Percentiles rank a stretch among this genome's conserved stretches.
Conservation (phyloP, 2,329 filamentous ascomycete genomes). For the Fusarium denticulatum region DNA sequence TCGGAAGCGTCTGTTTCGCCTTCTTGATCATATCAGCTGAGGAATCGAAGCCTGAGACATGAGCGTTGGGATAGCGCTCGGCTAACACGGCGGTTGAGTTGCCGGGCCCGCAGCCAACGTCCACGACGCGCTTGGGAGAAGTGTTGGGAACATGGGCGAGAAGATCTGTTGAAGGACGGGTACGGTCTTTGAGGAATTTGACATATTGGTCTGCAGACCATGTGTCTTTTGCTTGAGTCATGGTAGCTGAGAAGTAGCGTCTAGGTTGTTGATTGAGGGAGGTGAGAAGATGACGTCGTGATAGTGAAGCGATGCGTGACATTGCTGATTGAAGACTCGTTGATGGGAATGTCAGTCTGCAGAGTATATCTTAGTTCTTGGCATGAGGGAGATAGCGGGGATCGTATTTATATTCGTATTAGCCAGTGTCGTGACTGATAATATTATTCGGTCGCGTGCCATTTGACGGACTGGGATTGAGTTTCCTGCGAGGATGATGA, state of each 20-base stretch:
- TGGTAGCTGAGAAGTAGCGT: constrained; percentile 8
- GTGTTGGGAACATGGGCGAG: constrained; percentile 57
- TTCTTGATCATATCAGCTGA: constrained; percentile 65
- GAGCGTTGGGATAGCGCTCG: constrained; percentile 57
- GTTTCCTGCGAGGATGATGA: neutral
- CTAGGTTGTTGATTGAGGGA: neutral
- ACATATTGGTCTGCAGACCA: constrained; percentile 68
- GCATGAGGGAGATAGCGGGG: fast-evolving
- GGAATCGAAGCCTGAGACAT: constrained; percentile 63
- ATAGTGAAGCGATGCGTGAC: neutral
- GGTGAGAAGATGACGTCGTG: constrained; percentile 15
- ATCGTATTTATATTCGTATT: neutral
- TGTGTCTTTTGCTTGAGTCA: constrained; percentile 24
- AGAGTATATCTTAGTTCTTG: neutral
- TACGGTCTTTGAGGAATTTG: constrained; percentile 64
- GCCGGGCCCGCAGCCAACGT: constrained; percentile 69
- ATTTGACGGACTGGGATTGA: neutral
- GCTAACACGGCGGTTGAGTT: constrained; percentile 64
- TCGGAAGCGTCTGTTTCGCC: constrained; percentile 54
- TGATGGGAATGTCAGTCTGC: neutral
- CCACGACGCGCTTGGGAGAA: constrained; percentile 57
- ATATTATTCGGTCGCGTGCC: neutral
- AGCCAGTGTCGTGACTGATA: neutral
- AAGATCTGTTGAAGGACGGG: constrained; percentile 63
- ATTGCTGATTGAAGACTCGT: neutral